Conservation (phyloP, 768 basidiomycete genomes). For the Lentinula sp. region DNA sequence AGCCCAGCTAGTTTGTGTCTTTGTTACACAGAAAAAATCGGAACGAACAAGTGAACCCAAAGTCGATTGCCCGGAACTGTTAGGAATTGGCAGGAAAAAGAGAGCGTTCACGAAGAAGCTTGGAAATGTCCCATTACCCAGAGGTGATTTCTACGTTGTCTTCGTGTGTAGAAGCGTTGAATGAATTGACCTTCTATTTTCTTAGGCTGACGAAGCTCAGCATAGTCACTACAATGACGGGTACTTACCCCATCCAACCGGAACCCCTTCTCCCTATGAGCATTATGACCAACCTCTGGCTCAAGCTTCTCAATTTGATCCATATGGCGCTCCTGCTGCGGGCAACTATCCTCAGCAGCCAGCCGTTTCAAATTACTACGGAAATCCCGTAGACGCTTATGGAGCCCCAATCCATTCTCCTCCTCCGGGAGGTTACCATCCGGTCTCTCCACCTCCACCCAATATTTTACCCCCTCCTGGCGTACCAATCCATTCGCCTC, state of each 20-base stretch:
- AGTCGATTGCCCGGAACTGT: neutral
- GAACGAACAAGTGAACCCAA: too few relatives aligned
- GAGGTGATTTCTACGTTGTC: slow-evolving; percentile 16
- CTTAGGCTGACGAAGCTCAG: slow-evolving; percentile 60
- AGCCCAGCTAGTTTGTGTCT: too few relatives aligned
- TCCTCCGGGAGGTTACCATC: slow-evolving; percentile 12
- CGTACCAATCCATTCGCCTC: slow-evolving; percentile 4
- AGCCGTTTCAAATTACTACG: slow-evolving; percentile 3
- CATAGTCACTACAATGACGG: slow-evolving; percentile 63
- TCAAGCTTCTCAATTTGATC: slow-evolving; percentile 10
- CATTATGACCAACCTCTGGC: slow-evolving; percentile 23
- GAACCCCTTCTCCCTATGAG: slow-evolving; percentile 34
- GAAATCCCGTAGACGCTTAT: slow-evolving; percentile 7
- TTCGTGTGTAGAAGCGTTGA: neutral
- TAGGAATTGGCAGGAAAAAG: neutral
- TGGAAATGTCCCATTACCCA: slow-evolving; percentile 27
- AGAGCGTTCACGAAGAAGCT: neutral
- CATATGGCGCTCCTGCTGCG: slow-evolving; percentile 16
- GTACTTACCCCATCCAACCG: slow-evolving; percentile 42
- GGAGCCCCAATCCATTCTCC: slow-evolving; percentile 19
- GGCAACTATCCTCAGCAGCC: slow-evolving; percentile 17
- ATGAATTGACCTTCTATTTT: neutral
- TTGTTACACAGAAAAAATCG: too few relatives aligned
- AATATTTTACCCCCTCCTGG: slow-evolving; percentile 2
- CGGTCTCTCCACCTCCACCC: slow-evolving; percentile 5